phyloP scores from a whole-genome alignment of 2,329 filamentous ascomycete genomes.

The Xylariaceae sp. region DNA sequence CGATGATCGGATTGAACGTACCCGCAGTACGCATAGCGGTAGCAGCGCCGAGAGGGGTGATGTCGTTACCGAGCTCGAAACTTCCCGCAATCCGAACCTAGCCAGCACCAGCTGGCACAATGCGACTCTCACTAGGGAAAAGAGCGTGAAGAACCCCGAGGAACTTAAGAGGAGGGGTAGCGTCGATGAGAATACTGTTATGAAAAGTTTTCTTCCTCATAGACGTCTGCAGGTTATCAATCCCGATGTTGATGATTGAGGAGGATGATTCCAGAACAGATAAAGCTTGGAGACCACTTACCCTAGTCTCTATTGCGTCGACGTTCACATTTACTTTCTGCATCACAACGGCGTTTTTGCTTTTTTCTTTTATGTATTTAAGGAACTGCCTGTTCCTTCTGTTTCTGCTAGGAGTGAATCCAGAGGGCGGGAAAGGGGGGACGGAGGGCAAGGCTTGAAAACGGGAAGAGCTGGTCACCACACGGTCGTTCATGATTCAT shows the following conservation, averaged over 20 bases:
- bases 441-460: constrained; percentile 14
- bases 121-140: constrained; percentile 57
- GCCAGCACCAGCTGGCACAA: constrained; percentile 57
- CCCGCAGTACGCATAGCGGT: constrained; percentile 50
- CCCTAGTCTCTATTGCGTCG: too few relatives aligned
- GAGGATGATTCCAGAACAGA: too few relatives aligned
- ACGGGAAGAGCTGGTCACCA: too few relatives aligned
- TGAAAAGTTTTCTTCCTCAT: constrained; percentile 66
- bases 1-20: constrained; percentile 29
- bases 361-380: constrained; percentile 15
- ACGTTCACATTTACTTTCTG: constrained; percentile 20
- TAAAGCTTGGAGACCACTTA: too few relatives aligned
- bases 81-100: constrained; percentile 41
- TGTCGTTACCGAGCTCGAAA: constrained; percentile 51
- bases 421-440: constrained; percentile 20
- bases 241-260: too few relatives aligned
- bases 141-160: constrained; percentile 63
- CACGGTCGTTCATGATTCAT: constrained; percentile 25
- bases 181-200: constrained; percentile 77
- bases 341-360: constrained; percentile 27
- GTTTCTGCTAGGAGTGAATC: constrained; percentile 15
- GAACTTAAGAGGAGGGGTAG: constrained; percentile 74
- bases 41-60: constrained; percentile 61
- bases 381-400: too few relatives aligned
- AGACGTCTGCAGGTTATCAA: constrained; percentile 81